A percentile compares a stretch with the other conserved stretches of the same genome.
These are phyloP conservation scores for Pseudozyma flocculosa DNA, from an alignment of 1,284 basidiomycete genomes.

Conservation along the genomic window DNA sequence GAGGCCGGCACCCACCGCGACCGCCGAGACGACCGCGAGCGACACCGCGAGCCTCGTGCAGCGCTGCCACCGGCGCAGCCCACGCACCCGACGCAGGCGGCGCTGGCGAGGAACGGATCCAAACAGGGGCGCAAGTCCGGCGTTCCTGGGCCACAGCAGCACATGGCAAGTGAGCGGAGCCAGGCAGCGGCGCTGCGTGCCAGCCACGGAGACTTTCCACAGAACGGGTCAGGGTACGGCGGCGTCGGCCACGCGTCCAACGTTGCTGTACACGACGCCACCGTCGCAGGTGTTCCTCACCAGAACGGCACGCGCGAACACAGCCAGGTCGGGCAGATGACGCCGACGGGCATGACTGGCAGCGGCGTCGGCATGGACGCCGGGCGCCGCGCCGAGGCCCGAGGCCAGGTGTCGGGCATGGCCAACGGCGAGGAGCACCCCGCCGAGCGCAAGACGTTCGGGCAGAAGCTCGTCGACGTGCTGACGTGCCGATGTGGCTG, in stretches of 20 bases:
- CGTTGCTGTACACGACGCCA: conserved; percentile 50
- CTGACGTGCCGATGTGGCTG: conserved; percentile 58
- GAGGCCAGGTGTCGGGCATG: conserved; percentile 35
- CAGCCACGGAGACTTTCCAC: conserved; percentile 34
- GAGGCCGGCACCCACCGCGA: conserved; percentile 67
- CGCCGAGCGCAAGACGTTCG: conserved; percentile 46
- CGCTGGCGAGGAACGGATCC: conserved; percentile 36
- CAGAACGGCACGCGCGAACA: conserved; percentile 31
- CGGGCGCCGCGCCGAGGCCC: conserved; percentile 25
- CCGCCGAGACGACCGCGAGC: conserved; percentile 53
- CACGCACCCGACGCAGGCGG: conserved; percentile 22
- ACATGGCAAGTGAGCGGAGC: conserved; percentile 25
- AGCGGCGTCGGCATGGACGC: conserved; percentile 33
- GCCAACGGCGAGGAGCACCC: conserved; percentile 50
- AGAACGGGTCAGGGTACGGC: conserved; percentile 36
- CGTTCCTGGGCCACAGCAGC: conserved; percentile 22
- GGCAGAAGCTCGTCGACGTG: conserved; percentile 56
- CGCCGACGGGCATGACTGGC: conserved; percentile 25
- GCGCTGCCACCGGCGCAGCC: conserved; percentile 19
- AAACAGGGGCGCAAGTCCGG: conserved; percentile 49
- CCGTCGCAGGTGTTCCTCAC: conserved; percentile 33
- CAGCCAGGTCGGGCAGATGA: conserved; percentile 38
- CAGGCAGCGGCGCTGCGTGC: conserved; percentile 31
- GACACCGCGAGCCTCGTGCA: conserved; percentile 37
- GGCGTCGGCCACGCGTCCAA: conserved; percentile 46